Conservation (phyloP, 2,329 filamentous ascomycete species). For the Colletotrichum costaricense region DNA sequence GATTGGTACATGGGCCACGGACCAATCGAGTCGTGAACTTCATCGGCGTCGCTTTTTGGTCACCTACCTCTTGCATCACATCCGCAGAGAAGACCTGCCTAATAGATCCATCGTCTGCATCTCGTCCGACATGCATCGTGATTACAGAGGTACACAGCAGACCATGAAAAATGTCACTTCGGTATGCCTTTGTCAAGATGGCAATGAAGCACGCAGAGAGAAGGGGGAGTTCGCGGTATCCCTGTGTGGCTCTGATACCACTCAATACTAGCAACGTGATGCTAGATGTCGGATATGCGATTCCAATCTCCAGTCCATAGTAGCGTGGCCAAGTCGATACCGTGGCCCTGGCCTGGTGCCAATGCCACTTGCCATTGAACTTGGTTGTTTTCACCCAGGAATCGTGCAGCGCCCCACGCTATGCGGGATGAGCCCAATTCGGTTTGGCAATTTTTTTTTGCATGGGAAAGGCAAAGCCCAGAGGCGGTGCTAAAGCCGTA, state of each 20-base stretch:
- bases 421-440: constrained; percentile 28
- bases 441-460: neutral
- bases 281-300: constrained; percentile 20
- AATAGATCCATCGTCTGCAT: neutral
- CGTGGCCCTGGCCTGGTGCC: neutral
- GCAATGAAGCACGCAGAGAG: neutral
- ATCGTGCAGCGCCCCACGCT: constrained; percentile 23
- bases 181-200: neutral
- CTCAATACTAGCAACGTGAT: constrained; percentile 28
- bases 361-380: neutral
- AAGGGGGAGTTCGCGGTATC: neutral
- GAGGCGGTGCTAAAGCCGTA: neutral
- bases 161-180: neutral
- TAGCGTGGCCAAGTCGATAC: neutral
- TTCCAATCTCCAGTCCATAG: constrained; percentile 20
- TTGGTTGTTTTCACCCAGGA: constrained; percentile 12
- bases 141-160: neutral
- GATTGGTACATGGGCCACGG: neutral
- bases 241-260: constrained; percentile 10
- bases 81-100: constrained; percentile 4
- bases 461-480: neutral
- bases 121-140: neutral
- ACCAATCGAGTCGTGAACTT: neutral
- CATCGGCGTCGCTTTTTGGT: neutral
- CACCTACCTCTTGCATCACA: constrained; percentile 11